These are phyloP conservation scores for Somion occarium DNA, from an alignment of 1,284 basidiomycete genomes.

Conservation along the genomic window DNA sequence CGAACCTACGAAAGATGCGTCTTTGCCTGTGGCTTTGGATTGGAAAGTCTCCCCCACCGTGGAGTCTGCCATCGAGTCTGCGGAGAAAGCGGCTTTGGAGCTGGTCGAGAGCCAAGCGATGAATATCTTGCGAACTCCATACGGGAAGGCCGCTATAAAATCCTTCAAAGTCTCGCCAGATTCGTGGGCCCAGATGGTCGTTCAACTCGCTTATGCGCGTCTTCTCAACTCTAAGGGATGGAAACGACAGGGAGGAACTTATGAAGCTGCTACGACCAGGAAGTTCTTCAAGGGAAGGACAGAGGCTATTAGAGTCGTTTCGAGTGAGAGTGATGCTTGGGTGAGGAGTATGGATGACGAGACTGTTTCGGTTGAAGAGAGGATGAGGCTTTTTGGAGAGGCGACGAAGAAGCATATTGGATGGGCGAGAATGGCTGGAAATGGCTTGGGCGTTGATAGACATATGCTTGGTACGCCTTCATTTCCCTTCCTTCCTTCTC, in stretches of 20 bases:
- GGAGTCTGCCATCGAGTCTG: slow-evolving; percentile 46
- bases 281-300: slow-evolving; percentile 85
- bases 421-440: slow-evolving; percentile 68
- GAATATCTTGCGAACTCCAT: slow-evolving; percentile 62
- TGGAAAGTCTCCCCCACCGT: slow-evolving; percentile 56
- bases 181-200: slow-evolving; percentile 88
- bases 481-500: slow-evolving; percentile 2
- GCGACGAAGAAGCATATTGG: slow-evolving; percentile 70
- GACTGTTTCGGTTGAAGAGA: slow-evolving; percentile 35
- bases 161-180: slow-evolving; percentile 81
- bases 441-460: slow-evolving; percentile 77
- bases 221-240: slow-evolving; percentile 38
- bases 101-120: slow-evolving; percentile 70
- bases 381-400: slow-evolving; percentile 52
- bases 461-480: slow-evolving; percentile 67
- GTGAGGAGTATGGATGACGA: slow-evolving; percentile 67
- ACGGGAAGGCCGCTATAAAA: slow-evolving; percentile 89
- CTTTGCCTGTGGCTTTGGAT: slow-evolving; percentile 42
- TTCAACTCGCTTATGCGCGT: slow-evolving; percentile 82
- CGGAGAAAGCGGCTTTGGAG: slow-evolving; percentile 52
- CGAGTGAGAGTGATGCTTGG: slow-evolving; percentile 69
- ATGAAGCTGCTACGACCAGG: slow-evolving; percentile 86
- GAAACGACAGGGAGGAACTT: slow-evolving; percentile 59
- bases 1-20: slow-evolving; percentile 20
- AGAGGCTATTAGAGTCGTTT: slow-evolving; percentile 82